A percentile compares a stretch with the other conserved stretches of the same genome.
Conservation (phyloP, 2,329 filamentous ascomycete species). For the Trichoderma brevicompactum region DNA sequence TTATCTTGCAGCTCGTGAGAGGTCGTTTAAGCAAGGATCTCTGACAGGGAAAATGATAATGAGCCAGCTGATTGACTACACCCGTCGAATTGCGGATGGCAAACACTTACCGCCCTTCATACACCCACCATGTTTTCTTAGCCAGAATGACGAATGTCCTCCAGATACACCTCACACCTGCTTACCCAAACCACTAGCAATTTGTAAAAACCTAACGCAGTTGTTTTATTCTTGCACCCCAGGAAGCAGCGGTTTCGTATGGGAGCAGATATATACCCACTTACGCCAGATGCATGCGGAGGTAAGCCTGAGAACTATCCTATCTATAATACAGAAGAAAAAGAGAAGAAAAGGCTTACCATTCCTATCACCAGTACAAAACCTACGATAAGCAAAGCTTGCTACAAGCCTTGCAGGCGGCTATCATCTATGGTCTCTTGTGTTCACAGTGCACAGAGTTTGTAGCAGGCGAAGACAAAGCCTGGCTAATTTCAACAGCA, state of each 20-base stretch:
- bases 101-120: conserved; percentile 14
- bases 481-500: background rate
- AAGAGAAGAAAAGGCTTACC: background rate
- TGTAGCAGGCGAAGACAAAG: background rate
- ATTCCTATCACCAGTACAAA: background rate
- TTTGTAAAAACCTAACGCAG: background rate
- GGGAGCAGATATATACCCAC: conserved; percentile 17
- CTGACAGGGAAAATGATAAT: conserved; percentile 16
- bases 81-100: conserved; percentile 11
- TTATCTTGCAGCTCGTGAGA: conserved; percentile 5
- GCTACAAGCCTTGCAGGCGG: background rate
- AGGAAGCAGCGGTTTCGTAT: conserved; percentile 3
- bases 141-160: background rate
- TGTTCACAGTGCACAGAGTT: conserved; percentile 1
- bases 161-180: background rate
- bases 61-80: conserved; percentile 16
- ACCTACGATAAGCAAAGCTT: background rate
- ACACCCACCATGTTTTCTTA: conserved; percentile 16
- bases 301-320: background rate
- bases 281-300: conserved; percentile 1
- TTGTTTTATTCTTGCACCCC: conserved; percentile 18
- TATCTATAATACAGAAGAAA: no score
- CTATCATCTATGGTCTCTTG: conserved; percentile 1
- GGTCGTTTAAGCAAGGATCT: conserved; percentile 10
- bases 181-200: background rate